Evolutionary conservation across 192 early-diverging fungal species (phyloP), one percentile per base, ranked within the genome.

Genomic region (Obelidium mucronatum): DNA sequence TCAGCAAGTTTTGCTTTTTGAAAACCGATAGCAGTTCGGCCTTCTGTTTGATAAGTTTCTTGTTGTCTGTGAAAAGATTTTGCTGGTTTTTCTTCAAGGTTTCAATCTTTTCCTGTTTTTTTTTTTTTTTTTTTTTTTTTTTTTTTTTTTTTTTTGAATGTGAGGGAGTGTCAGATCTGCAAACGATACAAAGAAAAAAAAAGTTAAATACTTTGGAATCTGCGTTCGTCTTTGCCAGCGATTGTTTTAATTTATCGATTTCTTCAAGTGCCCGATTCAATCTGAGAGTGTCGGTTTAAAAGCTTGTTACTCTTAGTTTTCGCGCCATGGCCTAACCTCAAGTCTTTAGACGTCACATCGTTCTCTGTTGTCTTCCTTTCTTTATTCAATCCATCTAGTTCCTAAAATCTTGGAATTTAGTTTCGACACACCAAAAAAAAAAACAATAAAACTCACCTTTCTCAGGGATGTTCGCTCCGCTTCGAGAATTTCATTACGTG

Each of bases 221-320:
- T 0, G 56, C 67, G 3, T 66, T 59, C 13, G 67, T 67, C 52
- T 78, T 79, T 2, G 63, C 44, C 22, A 79, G 52, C 6, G 62
- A 22, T 44, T 59, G 56, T 51, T 82, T 88, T 13, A 58, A 77
- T 58, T 76, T 62, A 28, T 89, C 84, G n/a, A 88, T 58, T 36
- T 89, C 86, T 24, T 88, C 86, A n/a, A 86, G 36, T 0, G 82
- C 79, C 31, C 87, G 78, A 72, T 89, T 89, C 53, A 89, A 69
- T 67, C 83, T 86, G 55, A 8, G 24, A n/a, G n/a, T n/a, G n/a
- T n/a, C n/a, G n/a, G n/a, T n/a, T n/a, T n/a, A n/a, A n/a, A n/a
- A n/a, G n/a, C n/a, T n/a, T n/a, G n/a, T n/a, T n/a, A n/a, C n/a
- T n/a, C n/a, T n/a, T n/a, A n/a, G n/a, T n/a, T n/a, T n/a, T n/a